These are phyloP conservation scores for Penicillium chermesinum DNA, from an alignment of 495 filamentous ascomycete species.

Conservation along the genomic window DNA sequence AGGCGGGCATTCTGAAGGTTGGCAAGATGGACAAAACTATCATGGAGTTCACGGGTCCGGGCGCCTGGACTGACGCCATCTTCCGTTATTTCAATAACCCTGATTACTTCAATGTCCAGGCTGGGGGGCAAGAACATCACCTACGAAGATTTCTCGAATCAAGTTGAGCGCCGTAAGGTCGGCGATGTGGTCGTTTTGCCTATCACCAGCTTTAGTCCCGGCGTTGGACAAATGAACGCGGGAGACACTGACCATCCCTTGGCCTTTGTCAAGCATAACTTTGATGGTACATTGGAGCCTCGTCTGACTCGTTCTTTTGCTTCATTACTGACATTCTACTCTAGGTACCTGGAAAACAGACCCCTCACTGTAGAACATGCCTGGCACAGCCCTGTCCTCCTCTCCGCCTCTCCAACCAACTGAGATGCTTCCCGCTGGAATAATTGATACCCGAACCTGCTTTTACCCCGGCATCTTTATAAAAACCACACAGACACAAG, in stretches of 20 bases:
- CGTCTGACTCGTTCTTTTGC: neutral
- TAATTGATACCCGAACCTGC: neutral
- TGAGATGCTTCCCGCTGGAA: neutral
- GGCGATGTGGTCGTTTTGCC: conserved; percentile 92
- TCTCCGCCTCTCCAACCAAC: neutral
- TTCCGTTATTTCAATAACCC: conserved; percentile 92
- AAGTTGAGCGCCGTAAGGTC: conserved; percentile 74
- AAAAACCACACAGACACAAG: too few relatives aligned
- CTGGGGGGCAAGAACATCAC: conserved; percentile 65
- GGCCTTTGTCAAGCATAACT: conserved; percentile 97
- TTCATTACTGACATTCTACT: neutral
- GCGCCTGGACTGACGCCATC: conserved; percentile 88
- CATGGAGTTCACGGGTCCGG: conserved; percentile 95
- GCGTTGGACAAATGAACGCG: conserved; percentile 91
- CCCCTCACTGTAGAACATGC: conserved; percentile 24
- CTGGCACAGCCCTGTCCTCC: neutral
- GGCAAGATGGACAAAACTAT: conserved; percentile 68
- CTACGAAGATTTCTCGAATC: conserved; percentile 84
- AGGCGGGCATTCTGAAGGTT: conserved; percentile 57
- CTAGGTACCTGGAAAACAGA: conserved; percentile 38
- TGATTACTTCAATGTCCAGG: conserved; percentile 79
- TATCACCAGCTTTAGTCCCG: conserved; percentile 96
- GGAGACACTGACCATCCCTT: conserved; percentile 86
- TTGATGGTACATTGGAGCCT: conserved; percentile 63
- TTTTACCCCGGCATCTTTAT: neutral